phyloP scores from a whole-genome alignment of 768 basidiomycete genomes.

The Macrolepiota dolichaula region DNA sequence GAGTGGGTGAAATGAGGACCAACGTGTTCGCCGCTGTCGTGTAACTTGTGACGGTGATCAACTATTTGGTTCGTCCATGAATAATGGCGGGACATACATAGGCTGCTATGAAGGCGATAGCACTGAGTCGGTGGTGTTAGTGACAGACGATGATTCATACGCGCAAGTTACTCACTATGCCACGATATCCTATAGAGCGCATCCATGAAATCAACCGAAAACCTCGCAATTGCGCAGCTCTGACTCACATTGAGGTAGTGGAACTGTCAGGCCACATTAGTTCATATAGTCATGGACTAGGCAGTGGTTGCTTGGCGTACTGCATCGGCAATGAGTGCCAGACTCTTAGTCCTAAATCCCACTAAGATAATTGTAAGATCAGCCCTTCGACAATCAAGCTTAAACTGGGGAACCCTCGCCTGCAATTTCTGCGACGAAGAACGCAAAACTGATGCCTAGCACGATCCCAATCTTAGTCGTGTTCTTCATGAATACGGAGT shows the following conservation, averaged over 20 bases:
- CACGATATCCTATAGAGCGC: conserved; percentile 36
- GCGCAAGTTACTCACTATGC: conserved; percentile 33
- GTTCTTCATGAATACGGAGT: conserved; percentile 34
- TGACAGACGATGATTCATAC: background rate
- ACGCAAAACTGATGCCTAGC: conserved; percentile 40
- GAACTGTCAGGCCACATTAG: conserved; percentile 31
- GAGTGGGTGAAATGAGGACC: conserved; percentile 14
- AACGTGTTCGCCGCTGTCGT: conserved; percentile 41
- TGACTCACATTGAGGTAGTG: conserved; percentile 50
- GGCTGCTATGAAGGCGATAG: conserved; percentile 43
- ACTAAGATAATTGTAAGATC: conserved; percentile 25
- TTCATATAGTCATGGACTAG: background rate
- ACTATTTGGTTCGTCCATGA: conserved; percentile 8
- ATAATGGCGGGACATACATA: conserved; percentile 29
- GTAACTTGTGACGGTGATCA: conserved; percentile 28
- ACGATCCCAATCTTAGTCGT: conserved; percentile 45
- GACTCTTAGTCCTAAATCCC: conserved; percentile 52
- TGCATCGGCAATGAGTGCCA: conserved; percentile 55
- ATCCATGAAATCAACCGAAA: background rate
- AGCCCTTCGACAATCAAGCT: background rate
- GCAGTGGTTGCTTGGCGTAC: conserved; percentile 28
- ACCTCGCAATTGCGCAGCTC: conserved; percentile 10
- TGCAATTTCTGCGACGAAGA: conserved; percentile 49
- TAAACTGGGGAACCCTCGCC: conserved; percentile 24
- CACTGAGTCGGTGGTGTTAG: conserved; percentile 22